Conservation (phyloP, 2,329 filamentous ascomycete genomes). For the Geosmithia morbida region DNA sequence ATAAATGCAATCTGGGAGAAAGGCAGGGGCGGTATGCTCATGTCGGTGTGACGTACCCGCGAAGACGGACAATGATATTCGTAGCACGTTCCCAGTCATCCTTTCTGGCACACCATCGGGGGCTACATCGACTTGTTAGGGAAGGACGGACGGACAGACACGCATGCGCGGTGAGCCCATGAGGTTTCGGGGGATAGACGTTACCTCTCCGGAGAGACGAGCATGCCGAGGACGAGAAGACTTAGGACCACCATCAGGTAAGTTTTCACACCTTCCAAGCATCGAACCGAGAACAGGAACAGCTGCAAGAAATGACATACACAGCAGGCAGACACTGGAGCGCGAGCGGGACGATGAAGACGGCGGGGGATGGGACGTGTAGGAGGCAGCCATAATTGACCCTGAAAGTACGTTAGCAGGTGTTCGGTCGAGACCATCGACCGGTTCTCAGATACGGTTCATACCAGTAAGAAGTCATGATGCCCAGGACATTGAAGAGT, state of each 20-base stretch:
- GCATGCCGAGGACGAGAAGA: conserved; percentile 43
- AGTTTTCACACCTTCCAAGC: neutral
- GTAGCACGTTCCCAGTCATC: conserved; percentile 54
- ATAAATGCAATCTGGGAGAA: neutral
- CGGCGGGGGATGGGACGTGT: conserved; percentile 28
- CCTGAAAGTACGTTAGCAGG: conserved; percentile 15
- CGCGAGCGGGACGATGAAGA: conserved; percentile 47
- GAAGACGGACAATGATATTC: conserved; percentile 35
- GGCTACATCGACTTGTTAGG: conserved; percentile 22
- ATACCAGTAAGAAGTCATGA: conserved; percentile 26
- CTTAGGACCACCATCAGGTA: conserved; percentile 6
- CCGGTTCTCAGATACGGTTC: conserved; percentile 15
- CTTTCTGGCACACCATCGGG: conserved; percentile 52
- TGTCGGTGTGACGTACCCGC: conserved; percentile 12
- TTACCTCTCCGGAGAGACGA: conserved; percentile 37
- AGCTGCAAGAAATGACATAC: conserved; percentile 10
- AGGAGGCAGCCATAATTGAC: conserved; percentile 37
- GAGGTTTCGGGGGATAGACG: neutral
- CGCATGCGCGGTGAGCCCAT: neutral
- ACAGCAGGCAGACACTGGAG: conserved; percentile 51
- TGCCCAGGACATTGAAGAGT: conserved; percentile 30
- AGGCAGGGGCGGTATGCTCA: no score
- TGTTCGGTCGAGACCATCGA: neutral
- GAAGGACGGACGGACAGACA: neutral
- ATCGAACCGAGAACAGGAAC: neutral